Evolutionary conservation across 2,329 filamentous ascomycete genomes (phyloP).

Genomic region (Geosmithia morbida): DNA sequence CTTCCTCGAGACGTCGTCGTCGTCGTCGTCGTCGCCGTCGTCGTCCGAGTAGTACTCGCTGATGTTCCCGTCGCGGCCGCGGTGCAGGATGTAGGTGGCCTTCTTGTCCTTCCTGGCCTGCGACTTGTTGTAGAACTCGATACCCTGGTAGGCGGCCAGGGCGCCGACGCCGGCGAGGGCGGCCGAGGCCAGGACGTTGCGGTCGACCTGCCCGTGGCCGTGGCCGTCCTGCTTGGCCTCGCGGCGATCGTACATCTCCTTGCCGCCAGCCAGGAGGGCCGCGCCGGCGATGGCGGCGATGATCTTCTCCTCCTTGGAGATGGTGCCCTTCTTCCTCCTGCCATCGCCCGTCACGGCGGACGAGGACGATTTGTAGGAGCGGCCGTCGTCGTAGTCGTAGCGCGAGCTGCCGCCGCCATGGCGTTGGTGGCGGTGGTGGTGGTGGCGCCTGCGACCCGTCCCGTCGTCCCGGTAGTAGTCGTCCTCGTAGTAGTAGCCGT

Average conservation of each 20-base stretch:
- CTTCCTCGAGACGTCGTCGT: slow-evolving; percentile 30
- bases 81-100: slow-evolving; percentile 36
- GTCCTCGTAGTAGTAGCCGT: slow-evolving; percentile 25
- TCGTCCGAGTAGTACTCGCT: slow-evolving; percentile 43
- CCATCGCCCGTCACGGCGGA: not conserved
- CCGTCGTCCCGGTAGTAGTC: slow-evolving; percentile 40
- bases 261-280: slow-evolving; percentile 48
- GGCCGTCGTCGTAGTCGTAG: slow-evolving; percentile 44
- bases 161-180: slow-evolving; percentile 50
- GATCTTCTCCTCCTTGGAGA: slow-evolving; percentile 51
- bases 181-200: slow-evolving; percentile 44
- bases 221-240: slow-evolving; percentile 33
- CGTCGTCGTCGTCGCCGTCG: slow-evolving; percentile 42
- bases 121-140: slow-evolving; percentile 47
- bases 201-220: slow-evolving; percentile 32
- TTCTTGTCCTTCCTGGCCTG: slow-evolving; percentile 41
- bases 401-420: slow-evolving; percentile 30
- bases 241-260: slow-evolving; percentile 50
- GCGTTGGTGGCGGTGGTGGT: slow-evolving; percentile 28
- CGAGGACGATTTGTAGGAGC: slow-evolving; percentile 6
- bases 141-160: slow-evolving; percentile 48
- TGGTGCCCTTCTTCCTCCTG: slow-evolving; percentile 18
- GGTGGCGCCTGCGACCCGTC: not conserved
- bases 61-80: slow-evolving; percentile 36
- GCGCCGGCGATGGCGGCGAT: slow-evolving; percentile 51